Percentiles rank a stretch among this genome's conserved stretches.
Conservation (phyloP, 2,329 filamentous ascomycete genomes). For the Purpureocillium lavendulum region DNA sequence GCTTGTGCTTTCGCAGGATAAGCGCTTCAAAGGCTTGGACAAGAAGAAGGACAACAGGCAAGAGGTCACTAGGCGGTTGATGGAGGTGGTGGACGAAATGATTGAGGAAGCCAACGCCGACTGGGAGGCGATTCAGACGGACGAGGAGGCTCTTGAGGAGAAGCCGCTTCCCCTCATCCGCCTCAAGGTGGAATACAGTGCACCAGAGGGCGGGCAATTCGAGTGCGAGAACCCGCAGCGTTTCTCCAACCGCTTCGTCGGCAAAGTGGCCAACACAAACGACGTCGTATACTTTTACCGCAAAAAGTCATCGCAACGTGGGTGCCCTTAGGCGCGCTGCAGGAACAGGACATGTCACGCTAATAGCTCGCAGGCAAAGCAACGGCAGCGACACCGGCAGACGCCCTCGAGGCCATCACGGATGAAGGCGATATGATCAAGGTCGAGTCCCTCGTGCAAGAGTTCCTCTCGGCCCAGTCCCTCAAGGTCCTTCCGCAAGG, state of each 20-base stretch:
- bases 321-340: not conserved
- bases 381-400: conserved; percentile 47
- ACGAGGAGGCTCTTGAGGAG: conserved; percentile 47
- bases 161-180: conserved; percentile 76
- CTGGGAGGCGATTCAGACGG: conserved; percentile 72
- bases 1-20: conserved; percentile 67
- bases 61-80: conserved; percentile 70
- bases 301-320: conserved; percentile 60
- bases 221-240: conserved; percentile 93
- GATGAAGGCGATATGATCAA: conserved; percentile 59
- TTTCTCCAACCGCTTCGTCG: conserved; percentile 86
- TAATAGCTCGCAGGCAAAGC: conserved; percentile 18
- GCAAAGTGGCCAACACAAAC: conserved; percentile 86
- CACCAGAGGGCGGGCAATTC: conserved; percentile 76
- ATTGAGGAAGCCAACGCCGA: conserved; percentile 76
- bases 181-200: conserved; percentile 82
- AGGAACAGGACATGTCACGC: not conserved
- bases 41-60: conserved; percentile 76
- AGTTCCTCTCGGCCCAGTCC: conserved; percentile 80
- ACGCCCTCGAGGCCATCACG: conserved; percentile 48
- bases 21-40: conserved; percentile 67
- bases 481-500: conserved; percentile 90
- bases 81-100: conserved; percentile 72
- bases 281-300: conserved; percentile 91
- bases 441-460: conserved; percentile 79